A percentile compares a stretch with the other conserved stretches of the same genome.
phyloP scores from a whole-genome alignment of 2,329 filamentous ascomycete species.

The Cytospora chrysosperma region DNA sequence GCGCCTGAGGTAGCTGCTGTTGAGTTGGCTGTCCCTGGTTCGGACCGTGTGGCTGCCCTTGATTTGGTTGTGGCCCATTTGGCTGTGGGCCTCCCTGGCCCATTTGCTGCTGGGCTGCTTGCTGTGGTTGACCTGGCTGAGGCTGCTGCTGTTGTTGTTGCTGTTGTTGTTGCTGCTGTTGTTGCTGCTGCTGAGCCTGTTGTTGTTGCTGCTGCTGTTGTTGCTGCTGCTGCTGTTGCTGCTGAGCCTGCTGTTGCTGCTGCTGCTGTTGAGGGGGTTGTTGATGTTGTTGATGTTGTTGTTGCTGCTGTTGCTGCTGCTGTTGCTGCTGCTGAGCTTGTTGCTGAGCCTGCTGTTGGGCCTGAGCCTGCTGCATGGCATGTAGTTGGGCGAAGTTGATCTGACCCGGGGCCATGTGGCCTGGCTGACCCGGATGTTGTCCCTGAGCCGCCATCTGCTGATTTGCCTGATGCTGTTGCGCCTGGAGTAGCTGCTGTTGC shows the following conservation, averaged over 20 bases:
- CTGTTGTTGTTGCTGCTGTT: conserved; percentile 23
- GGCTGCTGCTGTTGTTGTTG: conserved; percentile 28
- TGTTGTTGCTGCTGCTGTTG: conserved; percentile 29
- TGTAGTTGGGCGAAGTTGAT: conserved; percentile 40
- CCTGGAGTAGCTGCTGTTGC: conserved; percentile 44
- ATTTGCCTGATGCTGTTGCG: conserved; percentile 40
- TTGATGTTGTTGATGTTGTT: conserved; percentile 44
- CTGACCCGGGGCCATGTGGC: conserved; percentile 49
- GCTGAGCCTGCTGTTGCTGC: conserved; percentile 46
- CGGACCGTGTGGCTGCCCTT: conserved; percentile 39
- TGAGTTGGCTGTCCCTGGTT: conserved; percentile 39
- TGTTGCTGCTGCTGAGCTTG: conserved; percentile 40
- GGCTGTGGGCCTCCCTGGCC: conserved; percentile 33
- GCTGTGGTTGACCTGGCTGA: conserved; percentile 29
- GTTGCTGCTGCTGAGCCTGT: conserved; percentile 25
- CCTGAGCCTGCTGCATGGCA: conserved; percentile 30
- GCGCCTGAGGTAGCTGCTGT: conserved; percentile 47
- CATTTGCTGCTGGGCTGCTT: conserved; percentile 34
- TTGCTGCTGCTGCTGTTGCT: conserved; percentile 38
- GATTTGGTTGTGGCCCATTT: conserved; percentile 37
- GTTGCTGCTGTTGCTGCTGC: conserved; percentile 40
- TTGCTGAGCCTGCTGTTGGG: conserved; percentile 34
- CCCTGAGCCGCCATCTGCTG: conserved; percentile 43
- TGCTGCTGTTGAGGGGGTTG: conserved; percentile 33
- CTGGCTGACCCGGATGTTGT: conserved; percentile 46